phyloP scores from a whole-genome alignment of 371 early-diverging fungal genomes.

The Mucor irregularis region DNA sequence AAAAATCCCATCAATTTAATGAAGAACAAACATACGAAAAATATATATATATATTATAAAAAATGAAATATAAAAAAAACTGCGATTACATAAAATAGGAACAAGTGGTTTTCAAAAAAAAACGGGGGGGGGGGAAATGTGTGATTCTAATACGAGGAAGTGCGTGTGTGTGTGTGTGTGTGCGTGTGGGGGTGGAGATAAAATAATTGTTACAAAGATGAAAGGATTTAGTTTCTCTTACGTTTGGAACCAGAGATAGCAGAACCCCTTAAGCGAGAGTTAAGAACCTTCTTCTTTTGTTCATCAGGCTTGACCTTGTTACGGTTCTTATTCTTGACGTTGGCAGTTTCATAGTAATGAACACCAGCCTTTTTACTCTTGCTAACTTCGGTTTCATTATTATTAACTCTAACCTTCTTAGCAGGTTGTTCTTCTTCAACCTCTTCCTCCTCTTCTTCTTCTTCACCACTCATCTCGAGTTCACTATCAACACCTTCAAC shows the following conservation, averaged over 20 bases:
- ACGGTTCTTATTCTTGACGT: conserved; percentile 91
- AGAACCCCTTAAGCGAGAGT: conserved; percentile 47
- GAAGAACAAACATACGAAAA: too few species aligned
- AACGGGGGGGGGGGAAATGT: too few species aligned
- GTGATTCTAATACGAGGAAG: too few species aligned
- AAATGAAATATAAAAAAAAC: too few species aligned
- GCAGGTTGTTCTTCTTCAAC: conserved; percentile 24
- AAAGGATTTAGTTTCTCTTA: conserved; percentile 37
- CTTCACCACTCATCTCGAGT: conserved; percentile 56
- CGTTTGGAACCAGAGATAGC: conserved; percentile 35
- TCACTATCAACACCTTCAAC: conserved; percentile 62
- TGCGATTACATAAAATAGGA: too few species aligned
- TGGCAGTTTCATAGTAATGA: conserved; percentile 88
- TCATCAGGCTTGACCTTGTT: conserved; percentile 75
- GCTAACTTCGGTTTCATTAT: conserved; percentile 28
- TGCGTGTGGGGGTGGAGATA: too few species aligned
- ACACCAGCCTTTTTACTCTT: conserved; percentile 80
- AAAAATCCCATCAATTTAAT: too few species aligned
- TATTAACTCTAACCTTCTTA: conserved; percentile 32
- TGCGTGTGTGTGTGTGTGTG: too few species aligned
- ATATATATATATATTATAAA: too few species aligned
- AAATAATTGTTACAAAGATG: too few species aligned
- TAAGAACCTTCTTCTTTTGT: conserved; percentile 40
- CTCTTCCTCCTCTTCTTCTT: conserved; percentile 36
- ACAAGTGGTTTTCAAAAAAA: too few species aligned